Evolutionary conservation across 306 rosid genomes (phyloP).

Genomic region (Prunus kanzakura): DNA sequence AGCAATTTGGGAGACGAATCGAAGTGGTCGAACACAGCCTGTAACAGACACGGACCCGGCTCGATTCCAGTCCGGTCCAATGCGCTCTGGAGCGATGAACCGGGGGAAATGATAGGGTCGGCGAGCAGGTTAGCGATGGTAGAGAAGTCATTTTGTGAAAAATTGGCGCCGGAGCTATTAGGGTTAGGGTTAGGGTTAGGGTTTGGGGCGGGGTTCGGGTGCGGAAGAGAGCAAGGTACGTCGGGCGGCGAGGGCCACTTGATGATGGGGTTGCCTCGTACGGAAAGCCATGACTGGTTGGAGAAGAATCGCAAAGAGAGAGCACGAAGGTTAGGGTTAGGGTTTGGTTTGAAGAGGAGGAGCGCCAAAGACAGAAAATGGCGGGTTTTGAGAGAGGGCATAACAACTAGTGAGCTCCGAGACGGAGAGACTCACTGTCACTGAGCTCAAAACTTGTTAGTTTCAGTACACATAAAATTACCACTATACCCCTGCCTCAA

Average conservation of each 20-base stretch:
- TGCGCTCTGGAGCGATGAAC: conserved; percentile 41
- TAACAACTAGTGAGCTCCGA: neutral
- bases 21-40: conserved; percentile 49
- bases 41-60: conserved; percentile 42
- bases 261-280: conserved; percentile 56
- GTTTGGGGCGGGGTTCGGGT: neutral
- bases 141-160: conserved; percentile 38
- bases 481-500: neutral
- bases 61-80: conserved; percentile 57
- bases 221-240: conserved; percentile 2
- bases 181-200: conserved; percentile 19
- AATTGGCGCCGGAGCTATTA: neutral
- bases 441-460: neutral
- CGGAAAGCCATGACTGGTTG: conserved; percentile 50
- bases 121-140: conserved; percentile 47
- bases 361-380: conserved; percentile 12
- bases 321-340: conserved; percentile 13
- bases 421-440: neutral
- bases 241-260: conserved; percentile 42
- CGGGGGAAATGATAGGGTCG: conserved; percentile 45
- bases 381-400: conserved; percentile 24
- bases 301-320: conserved; percentile 29
- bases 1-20: conserved; percentile 68
- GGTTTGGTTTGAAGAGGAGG: conserved; percentile 24
- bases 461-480: neutral